A percentile compares a stretch with the other conserved stretches of the same genome.
Conservation (phyloP, 495 filamentous ascomycete genomes). For the Umbilicaria muhlenbergii region DNA sequence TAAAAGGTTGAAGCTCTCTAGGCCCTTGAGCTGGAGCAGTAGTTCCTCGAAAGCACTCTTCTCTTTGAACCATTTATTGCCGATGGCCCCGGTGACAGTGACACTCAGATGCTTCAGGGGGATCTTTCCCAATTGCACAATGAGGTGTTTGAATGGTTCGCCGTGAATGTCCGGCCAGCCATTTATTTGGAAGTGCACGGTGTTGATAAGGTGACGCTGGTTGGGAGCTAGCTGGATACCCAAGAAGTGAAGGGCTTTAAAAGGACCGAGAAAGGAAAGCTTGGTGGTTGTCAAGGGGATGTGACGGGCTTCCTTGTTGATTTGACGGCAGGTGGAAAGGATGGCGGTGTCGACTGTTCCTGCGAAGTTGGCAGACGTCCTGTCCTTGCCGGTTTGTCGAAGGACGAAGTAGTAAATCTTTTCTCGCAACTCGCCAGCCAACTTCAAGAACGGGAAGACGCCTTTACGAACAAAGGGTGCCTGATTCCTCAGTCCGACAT, state of each 20-base stretch:
- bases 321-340: slow-evolving; percentile 11
- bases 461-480: slow-evolving; percentile 1
- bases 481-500: neutral
- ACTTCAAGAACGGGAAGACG: slow-evolving; percentile 7
- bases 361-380: neutral
- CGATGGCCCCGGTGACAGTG: slow-evolving; percentile 1
- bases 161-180: neutral
- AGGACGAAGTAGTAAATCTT: slow-evolving; percentile 12
- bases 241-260: neutral
- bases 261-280: slow-evolving; percentile 1
- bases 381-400: slow-evolving; percentile 1
- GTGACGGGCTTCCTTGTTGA: slow-evolving; percentile 8
- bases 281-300: slow-evolving; percentile 3
- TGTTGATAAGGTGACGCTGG: neutral
- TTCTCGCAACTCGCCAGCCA: slow-evolving; percentile 10
- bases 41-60: slow-evolving; percentile 1
- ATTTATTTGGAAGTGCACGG: slow-evolving; percentile 1
- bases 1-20: slow-evolving; percentile 1
- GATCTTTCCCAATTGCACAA: neutral
- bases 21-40: neutral
- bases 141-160: neutral
- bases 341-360: slow-evolving; percentile 7
- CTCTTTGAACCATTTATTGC: neutral
- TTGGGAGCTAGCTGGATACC: neutral
- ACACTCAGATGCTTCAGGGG: slow-evolving; percentile 6